These are phyloP conservation scores for Mucor velutinosus DNA, from an alignment of 371 early-diverging fungal species.

Conservation along the genomic window DNA sequence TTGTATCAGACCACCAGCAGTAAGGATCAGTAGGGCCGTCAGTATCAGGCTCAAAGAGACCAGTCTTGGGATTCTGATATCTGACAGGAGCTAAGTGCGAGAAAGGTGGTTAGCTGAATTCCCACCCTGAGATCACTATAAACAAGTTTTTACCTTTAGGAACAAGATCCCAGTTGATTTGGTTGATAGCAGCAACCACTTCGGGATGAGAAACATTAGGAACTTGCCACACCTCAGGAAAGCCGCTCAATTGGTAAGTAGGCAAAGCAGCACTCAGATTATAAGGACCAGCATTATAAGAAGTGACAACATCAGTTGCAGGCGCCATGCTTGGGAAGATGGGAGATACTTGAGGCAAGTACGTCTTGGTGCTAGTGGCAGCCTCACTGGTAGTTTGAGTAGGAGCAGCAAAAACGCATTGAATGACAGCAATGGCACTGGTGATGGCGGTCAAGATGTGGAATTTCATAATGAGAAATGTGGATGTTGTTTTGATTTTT, in stretches of 20 bases:
- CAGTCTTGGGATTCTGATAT: constrained; percentile 9
- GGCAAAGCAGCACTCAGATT: not conserved
- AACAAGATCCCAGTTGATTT: constrained; percentile 45
- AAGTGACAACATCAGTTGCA: constrained; percentile 9
- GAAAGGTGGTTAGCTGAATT: too few species aligned
- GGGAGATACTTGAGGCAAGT: constrained; percentile 13
- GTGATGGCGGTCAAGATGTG: too few species aligned
- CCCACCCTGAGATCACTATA: too few species aligned
- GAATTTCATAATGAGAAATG: too few species aligned
- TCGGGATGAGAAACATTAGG: constrained; percentile 32
- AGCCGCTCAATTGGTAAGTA: constrained; percentile 13
- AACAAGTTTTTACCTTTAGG: constrained; percentile 16
- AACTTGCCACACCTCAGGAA: constrained; percentile 35
- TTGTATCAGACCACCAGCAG: constrained; percentile 35
- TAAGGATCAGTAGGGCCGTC: constrained; percentile 25
- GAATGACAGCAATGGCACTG: not conserved
- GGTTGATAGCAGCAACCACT: constrained; percentile 32
- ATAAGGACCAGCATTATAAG: constrained; percentile 14
- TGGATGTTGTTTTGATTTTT: too few species aligned
- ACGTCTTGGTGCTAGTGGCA: not conserved
- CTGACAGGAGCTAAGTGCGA: constrained; percentile 25
- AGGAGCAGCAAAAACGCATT: constrained; percentile 6
- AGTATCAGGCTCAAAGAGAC: constrained; percentile 13
- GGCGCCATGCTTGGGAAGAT: constrained; percentile 4
- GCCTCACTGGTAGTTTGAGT: not conserved